Conservation (phyloP, 805 yeast genomes). For the Yamadazyma paraphyllophila region DNA sequence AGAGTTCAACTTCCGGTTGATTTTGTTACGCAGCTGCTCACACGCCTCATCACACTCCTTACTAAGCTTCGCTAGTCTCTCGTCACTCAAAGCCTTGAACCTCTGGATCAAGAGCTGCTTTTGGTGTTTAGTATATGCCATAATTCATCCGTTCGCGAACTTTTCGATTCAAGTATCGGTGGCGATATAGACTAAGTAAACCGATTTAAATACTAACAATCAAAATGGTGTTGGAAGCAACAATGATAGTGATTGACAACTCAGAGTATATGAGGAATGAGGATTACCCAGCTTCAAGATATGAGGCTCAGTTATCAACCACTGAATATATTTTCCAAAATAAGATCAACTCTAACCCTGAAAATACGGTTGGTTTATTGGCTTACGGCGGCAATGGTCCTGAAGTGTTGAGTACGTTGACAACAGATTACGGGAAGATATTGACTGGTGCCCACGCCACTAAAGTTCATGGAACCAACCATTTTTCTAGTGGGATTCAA, state of each 20-base stretch:
- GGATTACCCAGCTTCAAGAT: conserved; percentile 84
- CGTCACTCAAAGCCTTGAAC: conserved; percentile 22
- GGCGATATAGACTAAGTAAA: conserved; percentile 5
- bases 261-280: conserved; percentile 96
- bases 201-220: too few species aligned
- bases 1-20: conserved; percentile 42
- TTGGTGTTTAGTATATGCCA: conserved; percentile 22
- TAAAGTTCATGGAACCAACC: conserved; percentile 62
- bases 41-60: conserved; percentile 22
- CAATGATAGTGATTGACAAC: conserved; percentile 92
- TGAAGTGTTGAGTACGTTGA: conserved; percentile 82
- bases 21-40: conserved; percentile 31
- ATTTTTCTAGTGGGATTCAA: conserved; percentile 81
- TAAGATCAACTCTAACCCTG: conserved; percentile 87
- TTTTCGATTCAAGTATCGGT: conserved; percentile 3
- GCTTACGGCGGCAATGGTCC: conserved; percentile 85
- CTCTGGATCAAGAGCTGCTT: conserved; percentile 34
- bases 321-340: conserved; percentile 83
- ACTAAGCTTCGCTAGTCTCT: conserved; percentile 23
- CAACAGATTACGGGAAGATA: conserved; percentile 83
- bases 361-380: conserved; percentile 87
- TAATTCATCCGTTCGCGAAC: not conserved
- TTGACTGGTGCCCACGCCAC: conserved; percentile 81
- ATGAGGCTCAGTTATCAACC: conserved; percentile 89
- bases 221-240: conserved; percentile 88